These are phyloP conservation scores for Leccinum subspadiceum DNA, from an alignment of 1,284 basidiomycete species.

Conservation along the genomic window DNA sequence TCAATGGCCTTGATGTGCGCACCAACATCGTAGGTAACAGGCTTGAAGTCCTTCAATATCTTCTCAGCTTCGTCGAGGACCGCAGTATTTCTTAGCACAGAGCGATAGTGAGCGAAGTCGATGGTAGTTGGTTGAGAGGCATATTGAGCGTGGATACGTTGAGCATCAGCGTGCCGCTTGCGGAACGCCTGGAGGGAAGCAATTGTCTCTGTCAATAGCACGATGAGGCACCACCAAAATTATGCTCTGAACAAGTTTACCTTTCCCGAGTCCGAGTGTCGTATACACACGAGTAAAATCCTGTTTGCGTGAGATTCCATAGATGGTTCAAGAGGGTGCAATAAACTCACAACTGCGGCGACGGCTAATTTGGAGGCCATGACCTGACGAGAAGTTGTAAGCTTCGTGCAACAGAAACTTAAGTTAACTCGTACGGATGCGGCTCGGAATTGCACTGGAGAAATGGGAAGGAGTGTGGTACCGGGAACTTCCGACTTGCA, in stretches of 20 bases:
- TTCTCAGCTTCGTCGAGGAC: slow-evolving; percentile 94
- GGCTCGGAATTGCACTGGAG: slow-evolving; percentile 13
- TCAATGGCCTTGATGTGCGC: slow-evolving; percentile 95
- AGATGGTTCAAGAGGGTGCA: not conserved
- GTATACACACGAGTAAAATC: slow-evolving; percentile 93
- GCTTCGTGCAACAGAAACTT: not conserved
- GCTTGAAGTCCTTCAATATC: slow-evolving; percentile 87
- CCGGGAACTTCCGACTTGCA: slow-evolving; percentile 30
- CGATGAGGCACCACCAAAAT: slow-evolving; percentile 5
- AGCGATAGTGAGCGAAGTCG: slow-evolving; percentile 91
- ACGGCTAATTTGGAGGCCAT: slow-evolving; percentile 85
- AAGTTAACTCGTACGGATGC: slow-evolving; percentile 12
- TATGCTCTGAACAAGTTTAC: slow-evolving; percentile 41
- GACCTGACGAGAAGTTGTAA: slow-evolving; percentile 9
- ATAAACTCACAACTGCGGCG: slow-evolving; percentile 67
- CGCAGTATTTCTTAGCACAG: slow-evolving; percentile 88
- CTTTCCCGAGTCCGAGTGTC: slow-evolving; percentile 90
- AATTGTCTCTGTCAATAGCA: slow-evolving; percentile 71
- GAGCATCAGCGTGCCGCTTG: slow-evolving; percentile 90
- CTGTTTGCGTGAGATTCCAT: slow-evolving; percentile 40
- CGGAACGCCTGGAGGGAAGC: slow-evolving; percentile 92
- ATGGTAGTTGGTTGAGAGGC: slow-evolving; percentile 75
- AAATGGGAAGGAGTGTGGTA: slow-evolving; percentile 8
- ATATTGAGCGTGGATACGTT: slow-evolving; percentile 72
- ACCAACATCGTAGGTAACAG: slow-evolving; percentile 92